phyloP scores from a whole-genome alignment of 164 flowering plant species.

The Santalum album region DNA sequence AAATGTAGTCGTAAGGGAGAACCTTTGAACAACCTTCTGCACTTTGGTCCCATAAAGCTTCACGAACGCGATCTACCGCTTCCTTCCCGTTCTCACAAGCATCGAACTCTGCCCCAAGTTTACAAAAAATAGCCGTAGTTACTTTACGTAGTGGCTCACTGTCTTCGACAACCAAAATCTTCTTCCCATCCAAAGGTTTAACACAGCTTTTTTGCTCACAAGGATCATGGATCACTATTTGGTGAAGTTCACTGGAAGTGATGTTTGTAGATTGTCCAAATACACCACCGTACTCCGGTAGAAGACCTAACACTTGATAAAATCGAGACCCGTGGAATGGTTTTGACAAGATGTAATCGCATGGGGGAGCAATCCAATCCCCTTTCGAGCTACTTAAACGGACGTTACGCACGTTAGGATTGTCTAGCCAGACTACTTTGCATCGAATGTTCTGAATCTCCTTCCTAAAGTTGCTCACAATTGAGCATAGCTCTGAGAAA shows the following conservation, averaged over 20 bases:
- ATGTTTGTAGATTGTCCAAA: background rate
- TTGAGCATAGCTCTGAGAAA: conserved; percentile 16
- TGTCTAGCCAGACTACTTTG: conserved; percentile 31
- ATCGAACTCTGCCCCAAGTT: conserved; percentile 41
- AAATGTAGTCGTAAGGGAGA: conserved; percentile 37
- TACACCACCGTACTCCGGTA: conserved; percentile 25
- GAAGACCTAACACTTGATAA: conserved; percentile 8
- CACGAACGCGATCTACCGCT: conserved; percentile 17
- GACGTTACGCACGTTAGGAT: background rate
- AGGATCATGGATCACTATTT: background rate
- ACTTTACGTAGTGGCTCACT: conserved; percentile 11
- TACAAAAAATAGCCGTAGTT: conserved; percentile 9
- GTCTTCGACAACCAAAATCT: conserved; percentile 60
- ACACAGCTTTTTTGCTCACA: background rate
- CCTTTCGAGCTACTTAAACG: background rate
- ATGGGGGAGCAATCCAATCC: conserved; percentile 2
- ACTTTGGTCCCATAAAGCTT: conserved; percentile 11
- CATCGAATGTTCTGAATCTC: conserved; percentile 6
- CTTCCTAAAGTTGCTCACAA: conserved; percentile 26
- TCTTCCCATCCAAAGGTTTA: conserved; percentile 39
- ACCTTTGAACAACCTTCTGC: background rate
- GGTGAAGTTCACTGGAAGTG: background rate
- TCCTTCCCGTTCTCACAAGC: conserved; percentile 43
- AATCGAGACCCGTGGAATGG: conserved; percentile 42
- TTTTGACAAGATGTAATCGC: conserved; percentile 20